Conservation (phyloP, 768 basidiomycete species). For the Sutorius australiensis region DNA sequence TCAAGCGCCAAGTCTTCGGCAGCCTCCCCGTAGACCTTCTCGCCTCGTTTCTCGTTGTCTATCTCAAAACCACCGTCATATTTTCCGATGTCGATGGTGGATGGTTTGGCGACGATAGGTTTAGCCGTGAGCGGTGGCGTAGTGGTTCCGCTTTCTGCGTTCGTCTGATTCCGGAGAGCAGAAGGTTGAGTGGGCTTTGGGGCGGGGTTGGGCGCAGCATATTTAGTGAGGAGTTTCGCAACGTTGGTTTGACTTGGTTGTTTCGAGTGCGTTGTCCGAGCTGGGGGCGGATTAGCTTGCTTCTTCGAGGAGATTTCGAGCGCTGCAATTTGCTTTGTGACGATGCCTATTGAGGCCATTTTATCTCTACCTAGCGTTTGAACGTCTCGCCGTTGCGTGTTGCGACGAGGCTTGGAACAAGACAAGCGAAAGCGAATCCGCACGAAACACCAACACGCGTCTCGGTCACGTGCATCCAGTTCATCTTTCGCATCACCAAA, state of each 20-base stretch:
- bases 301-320: conserved; percentile 61
- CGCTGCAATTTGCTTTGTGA: conserved; percentile 66
- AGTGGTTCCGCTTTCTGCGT: conserved; percentile 23
- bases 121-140: conserved; percentile 26
- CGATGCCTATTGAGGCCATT: conserved; percentile 47
- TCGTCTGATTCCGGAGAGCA: conserved; percentile 41
- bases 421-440: background rate
- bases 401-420: background rate
- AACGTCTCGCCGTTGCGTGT: background rate
- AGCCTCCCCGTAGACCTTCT: conserved; percentile 69
- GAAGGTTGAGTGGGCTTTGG: conserved; percentile 35
- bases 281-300: conserved; percentile 31
- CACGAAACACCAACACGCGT: conserved; percentile 21
- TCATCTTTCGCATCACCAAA: background rate
- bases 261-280: conserved; percentile 42
- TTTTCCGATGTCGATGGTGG: conserved; percentile 68
- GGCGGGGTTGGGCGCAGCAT: conserved; percentile 56
- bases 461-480: conserved; percentile 27
- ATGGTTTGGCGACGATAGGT: conserved; percentile 15
- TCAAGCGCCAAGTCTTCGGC: conserved; percentile 82
- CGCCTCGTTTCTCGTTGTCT: conserved; percentile 79
- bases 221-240: conserved; percentile 71
- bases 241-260: conserved; percentile 59
- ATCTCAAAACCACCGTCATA: conserved; percentile 98
- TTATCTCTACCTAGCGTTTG: background rate